phyloP scores from a whole-genome alignment of 2,329 filamentous ascomycete genomes.

The Apiospora rasikravindrae region DNA sequence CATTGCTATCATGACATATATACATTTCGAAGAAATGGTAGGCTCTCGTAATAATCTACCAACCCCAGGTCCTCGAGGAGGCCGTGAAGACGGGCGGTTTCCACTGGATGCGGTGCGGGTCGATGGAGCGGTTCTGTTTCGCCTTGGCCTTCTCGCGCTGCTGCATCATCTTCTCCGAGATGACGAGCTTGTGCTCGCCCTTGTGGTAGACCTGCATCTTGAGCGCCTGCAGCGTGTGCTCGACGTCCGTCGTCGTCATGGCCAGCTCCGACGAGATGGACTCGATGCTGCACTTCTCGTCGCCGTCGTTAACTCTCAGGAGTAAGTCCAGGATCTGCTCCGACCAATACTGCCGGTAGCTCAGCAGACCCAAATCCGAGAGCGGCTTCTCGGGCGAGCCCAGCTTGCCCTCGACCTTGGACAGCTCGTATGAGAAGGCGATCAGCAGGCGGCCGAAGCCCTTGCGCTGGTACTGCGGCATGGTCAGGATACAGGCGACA shows the following conservation, averaged over 20 bases:
- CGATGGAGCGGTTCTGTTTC: conserved; percentile 79
- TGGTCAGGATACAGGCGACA: conserved; percentile 93
- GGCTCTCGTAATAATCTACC: conserved; percentile 56
- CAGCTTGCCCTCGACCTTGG: conserved; percentile 91
- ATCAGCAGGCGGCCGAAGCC: conserved; percentile 93
- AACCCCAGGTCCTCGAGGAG: conserved; percentile 91
- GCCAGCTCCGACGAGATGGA: conserved; percentile 78
- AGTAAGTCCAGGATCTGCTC: conserved; percentile 90
- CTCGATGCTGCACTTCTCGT: conserved; percentile 82
- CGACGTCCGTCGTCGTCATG: conserved; percentile 97
- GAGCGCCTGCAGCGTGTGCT: conserved; percentile 90
- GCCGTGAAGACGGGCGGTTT: conserved; percentile 95
- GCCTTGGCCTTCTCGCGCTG: conserved; percentile 79
- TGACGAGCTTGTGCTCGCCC: conserved; percentile 93
- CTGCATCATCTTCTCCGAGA: conserved; percentile 82
- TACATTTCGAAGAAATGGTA: background rate
- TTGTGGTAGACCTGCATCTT: conserved; percentile 97
- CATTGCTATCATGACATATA: background rate
- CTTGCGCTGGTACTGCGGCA: conserved; percentile 95
- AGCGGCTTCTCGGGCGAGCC: conserved; percentile 97
- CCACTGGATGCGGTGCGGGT: conserved; percentile 83
- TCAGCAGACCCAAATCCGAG: conserved; percentile 88
- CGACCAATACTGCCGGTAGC: conserved; percentile 97
- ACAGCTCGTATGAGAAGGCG: conserved; percentile 96
- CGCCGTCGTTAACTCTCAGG: conserved; percentile 71